phyloP scores from a whole-genome alignment of 306 rosid genomes.

The Calophaca sinica region DNA sequence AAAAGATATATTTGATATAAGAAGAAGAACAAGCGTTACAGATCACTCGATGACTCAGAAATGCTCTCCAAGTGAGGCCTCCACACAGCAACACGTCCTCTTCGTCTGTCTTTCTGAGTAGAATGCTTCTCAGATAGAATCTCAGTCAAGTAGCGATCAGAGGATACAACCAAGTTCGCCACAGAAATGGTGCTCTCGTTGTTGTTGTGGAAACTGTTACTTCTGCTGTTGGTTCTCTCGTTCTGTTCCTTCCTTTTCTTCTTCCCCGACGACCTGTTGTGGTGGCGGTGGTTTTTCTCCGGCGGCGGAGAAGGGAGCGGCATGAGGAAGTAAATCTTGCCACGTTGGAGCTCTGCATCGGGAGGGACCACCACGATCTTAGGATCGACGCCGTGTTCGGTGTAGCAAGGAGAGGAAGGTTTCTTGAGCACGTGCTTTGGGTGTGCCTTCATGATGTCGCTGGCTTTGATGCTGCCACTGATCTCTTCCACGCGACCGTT shows the following conservation, averaged over 20 bases:
- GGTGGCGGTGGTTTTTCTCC: constrained; percentile 34
- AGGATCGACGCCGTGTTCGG: constrained; percentile 64
- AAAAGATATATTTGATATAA: constrained; percentile 24
- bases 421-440: constrained; percentile 91
- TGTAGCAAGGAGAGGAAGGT: constrained; percentile 67
- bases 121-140: constrained; percentile 87
- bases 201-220: neutral
- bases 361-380: constrained; percentile 90
- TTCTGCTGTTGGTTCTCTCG: constrained; percentile 13
- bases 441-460: constrained; percentile 85
- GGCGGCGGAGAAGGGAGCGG: constrained; percentile 60
- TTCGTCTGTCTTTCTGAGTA: constrained; percentile 72
- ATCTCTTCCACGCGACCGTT: constrained; percentile 88
- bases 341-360: constrained; percentile 89
- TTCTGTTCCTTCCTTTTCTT: constrained; percentile 52
- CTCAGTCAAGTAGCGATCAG: constrained; percentile 80
- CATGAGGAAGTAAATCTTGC: constrained; percentile 98
- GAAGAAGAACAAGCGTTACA: constrained; percentile 36
- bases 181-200: constrained; percentile 32
- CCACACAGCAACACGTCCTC: constrained; percentile 93
- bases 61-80: constrained; percentile 93
- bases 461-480: constrained; percentile 72
- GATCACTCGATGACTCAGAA: constrained; percentile 75
- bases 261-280: constrained; percentile 25
- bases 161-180: constrained; percentile 62